Percentiles rank a stretch among this genome's conserved stretches.
These are phyloP conservation scores for Alternaria dauci DNA, from an alignment of 2,329 filamentous ascomycete species.

Conservation along the genomic window DNA sequence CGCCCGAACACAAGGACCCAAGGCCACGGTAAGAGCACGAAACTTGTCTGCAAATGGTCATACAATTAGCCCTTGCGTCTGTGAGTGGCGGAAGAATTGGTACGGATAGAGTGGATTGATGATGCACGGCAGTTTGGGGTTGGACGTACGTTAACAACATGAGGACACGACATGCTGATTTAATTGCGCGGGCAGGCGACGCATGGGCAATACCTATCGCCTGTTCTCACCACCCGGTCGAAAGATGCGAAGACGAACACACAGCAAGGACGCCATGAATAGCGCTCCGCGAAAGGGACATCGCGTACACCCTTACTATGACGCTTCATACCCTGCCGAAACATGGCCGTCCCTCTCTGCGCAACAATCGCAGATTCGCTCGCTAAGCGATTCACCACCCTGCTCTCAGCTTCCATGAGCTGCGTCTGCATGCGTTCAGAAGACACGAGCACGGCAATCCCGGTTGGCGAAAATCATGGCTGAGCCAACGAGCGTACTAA, in stretches of 20 bases:
- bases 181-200: conserved; percentile 12
- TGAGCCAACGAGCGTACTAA: conserved; percentile 11
- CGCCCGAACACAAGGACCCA: conserved; percentile 17
- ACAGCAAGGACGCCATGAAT: background rate
- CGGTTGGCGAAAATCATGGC: conserved; percentile 8
- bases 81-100: conserved; percentile 19
- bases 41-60: background rate
- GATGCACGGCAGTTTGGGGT: conserved; percentile 19
- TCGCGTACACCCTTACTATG: background rate
- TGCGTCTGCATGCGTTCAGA: conserved; percentile 11
- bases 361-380: conserved; percentile 5
- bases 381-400: conserved; percentile 9
- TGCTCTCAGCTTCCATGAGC: conserved; percentile 9
- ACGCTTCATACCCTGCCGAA: conserved; percentile 2
- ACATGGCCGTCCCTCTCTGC: background rate
- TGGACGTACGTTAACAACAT: conserved; percentile 12
- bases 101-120: conserved; percentile 14
- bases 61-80: conserved; percentile 14
- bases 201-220: background rate
- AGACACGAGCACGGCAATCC: conserved; percentile 14
- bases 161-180: conserved; percentile 12
- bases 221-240: background rate
- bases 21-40: conserved; percentile 14
- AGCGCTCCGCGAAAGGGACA: background rate
- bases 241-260: conserved; percentile 6